These are phyloP conservation scores for Arachis monticola DNA, from an alignment of 331 rosid species.

Conservation along the genomic window DNA sequence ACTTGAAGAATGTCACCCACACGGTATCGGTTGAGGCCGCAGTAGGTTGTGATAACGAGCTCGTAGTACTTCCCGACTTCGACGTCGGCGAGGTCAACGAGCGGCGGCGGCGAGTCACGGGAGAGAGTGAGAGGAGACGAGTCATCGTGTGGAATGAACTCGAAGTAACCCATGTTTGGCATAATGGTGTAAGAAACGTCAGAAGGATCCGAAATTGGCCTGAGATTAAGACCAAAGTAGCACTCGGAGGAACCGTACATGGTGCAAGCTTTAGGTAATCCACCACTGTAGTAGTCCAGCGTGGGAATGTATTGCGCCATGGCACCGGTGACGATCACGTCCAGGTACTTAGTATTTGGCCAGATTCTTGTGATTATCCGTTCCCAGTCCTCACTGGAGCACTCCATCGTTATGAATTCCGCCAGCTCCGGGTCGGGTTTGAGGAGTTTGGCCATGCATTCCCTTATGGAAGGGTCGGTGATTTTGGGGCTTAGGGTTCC, in stretches of 20 bases:
- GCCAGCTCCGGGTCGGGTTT: slow-evolving; percentile 68
- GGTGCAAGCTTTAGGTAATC: slow-evolving; percentile 78
- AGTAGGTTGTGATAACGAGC: slow-evolving; percentile 75
- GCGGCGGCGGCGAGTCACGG: slow-evolving; percentile 62
- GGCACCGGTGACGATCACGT: slow-evolving; percentile 93
- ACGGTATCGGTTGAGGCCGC: slow-evolving; percentile 81
- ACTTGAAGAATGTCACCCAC: slow-evolving; percentile 89
- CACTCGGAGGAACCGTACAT: slow-evolving; percentile 98
- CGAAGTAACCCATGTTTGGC: slow-evolving; percentile 96
- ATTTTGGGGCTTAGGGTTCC: slow-evolving; percentile 72
- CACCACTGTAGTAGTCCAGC: slow-evolving; percentile 74
- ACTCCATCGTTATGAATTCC: slow-evolving; percentile 55
- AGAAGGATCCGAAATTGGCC: slow-evolving; percentile 72
- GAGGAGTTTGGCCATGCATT: slow-evolving; percentile 50
- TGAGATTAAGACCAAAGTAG: slow-evolving; percentile 82
- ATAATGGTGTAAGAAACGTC: slow-evolving; percentile 87
- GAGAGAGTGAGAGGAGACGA: slow-evolving; percentile 45
- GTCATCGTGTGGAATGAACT: slow-evolving; percentile 75
- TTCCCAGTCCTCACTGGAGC: slow-evolving; percentile 67
- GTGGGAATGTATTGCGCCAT: slow-evolving; percentile 96
- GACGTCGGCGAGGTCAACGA: slow-evolving; percentile 71
- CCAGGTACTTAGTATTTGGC: slow-evolving; percentile 93
- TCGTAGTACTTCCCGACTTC: slow-evolving; percentile 81
- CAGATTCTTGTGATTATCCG: slow-evolving; percentile 76
- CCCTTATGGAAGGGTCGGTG: slow-evolving; percentile 57